Percentiles rank a stretch among this genome's conserved stretches.
Evolutionary conservation across 2,329 filamentous ascomycete genomes (phyloP).

Genomic region (Trichoderma oligosporum): DNA sequence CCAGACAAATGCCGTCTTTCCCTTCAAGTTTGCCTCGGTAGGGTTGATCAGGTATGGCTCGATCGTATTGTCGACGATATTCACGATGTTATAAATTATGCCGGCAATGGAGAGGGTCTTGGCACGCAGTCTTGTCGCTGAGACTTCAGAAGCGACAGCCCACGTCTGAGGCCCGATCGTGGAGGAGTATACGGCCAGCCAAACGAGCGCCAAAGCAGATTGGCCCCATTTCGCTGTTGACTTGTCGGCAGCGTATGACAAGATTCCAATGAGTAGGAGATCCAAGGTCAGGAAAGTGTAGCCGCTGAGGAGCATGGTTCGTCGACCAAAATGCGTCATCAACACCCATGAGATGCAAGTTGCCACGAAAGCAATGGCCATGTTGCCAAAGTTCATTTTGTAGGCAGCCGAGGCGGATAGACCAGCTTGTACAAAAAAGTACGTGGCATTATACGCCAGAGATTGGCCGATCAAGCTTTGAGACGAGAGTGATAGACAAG

Average conservation of each 20-base stretch:
- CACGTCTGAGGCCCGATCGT: conserved; percentile 19
- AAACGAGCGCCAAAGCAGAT: conserved; percentile 22
- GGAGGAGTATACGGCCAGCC: conserved; percentile 19
- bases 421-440: conserved; percentile 40
- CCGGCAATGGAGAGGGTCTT: conserved; percentile 27
- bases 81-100: conserved; percentile 22
- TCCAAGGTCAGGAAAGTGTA: conserved; percentile 9
- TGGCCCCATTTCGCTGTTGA: conserved; percentile 21
- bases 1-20: conserved; percentile 28
- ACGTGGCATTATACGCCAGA: conserved; percentile 41
- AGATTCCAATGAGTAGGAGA: conserved; percentile 17
- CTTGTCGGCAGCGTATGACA: conserved; percentile 10
- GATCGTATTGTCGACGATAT: conserved; percentile 24
- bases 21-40: conserved; percentile 34
- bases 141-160: conserved; percentile 20
- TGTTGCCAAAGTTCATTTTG: conserved; percentile 39
- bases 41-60: conserved; percentile 37
- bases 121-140: conserved; percentile 16
- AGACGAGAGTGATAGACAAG: conserved; percentile 37
- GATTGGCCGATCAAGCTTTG: conserved; percentile 35
- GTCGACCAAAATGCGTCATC: conserved; percentile 19
- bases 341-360: conserved; percentile 18
- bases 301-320: conserved; percentile 14
- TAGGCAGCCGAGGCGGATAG: conserved; percentile 27
- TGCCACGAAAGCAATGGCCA: conserved; percentile 32